These are phyloP conservation scores for Heterobasidion annosum DNA, from an alignment of 1,284 basidiomycete genomes.

Conservation along the genomic window DNA sequence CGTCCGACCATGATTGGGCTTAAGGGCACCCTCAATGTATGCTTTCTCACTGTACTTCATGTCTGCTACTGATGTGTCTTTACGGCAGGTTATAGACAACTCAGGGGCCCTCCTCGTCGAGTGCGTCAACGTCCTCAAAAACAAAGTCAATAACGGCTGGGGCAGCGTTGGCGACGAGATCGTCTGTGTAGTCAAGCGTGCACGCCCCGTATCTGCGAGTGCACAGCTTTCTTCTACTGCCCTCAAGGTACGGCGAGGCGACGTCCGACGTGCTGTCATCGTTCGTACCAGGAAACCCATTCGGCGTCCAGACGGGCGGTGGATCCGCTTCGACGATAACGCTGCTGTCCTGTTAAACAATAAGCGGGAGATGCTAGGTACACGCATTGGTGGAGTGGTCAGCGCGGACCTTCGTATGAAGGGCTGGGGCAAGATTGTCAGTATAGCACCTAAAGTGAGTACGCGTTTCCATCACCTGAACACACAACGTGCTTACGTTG, in stretches of 20 bases:
- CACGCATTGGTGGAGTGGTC: conserved; percentile 90
- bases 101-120: conserved; percentile 95
- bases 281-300: conserved; percentile 85
- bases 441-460: conserved; percentile 82
- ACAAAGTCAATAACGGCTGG: conserved; percentile 88
- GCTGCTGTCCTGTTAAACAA: conserved; percentile 94
- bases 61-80: too few species aligned
- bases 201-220: conserved; percentile 70
- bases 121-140: conserved; percentile 95
- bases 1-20: conserved; percentile 75
- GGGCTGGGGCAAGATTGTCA: conserved; percentile 94
- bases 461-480: background rate
- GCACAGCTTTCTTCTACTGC: conserved; percentile 55
- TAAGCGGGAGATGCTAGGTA: conserved; percentile 95
- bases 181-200: conserved; percentile 92
- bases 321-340: conserved; percentile 94
- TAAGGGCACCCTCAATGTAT: conserved; percentile 80
- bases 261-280: conserved; percentile 91
- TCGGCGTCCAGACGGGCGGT: conserved; percentile 79
- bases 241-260: conserved; percentile 84
- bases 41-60: conserved; percentile 14
- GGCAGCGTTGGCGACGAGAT: conserved; percentile 90
- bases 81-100: conserved; percentile 86
- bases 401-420: conserved; percentile 85
- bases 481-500: background rate